Conservation (phyloP, 805 yeast genomes). For the Tetrapisispora phaffii region DNA sequence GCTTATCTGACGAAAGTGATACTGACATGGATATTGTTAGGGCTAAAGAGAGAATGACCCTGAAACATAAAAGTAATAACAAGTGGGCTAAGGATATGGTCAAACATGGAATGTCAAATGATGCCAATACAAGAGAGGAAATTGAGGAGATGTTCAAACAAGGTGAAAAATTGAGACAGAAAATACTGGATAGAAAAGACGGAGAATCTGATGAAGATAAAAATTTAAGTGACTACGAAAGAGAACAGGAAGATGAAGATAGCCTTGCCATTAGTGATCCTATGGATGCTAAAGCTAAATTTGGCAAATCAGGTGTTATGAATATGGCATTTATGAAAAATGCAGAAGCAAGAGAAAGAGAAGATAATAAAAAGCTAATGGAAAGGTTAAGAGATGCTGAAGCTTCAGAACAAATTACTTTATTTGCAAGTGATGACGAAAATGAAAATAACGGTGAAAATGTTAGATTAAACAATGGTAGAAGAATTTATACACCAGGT, state of each 20-base stretch:
- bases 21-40: slow-evolving; percentile 64
- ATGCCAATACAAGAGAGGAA: slow-evolving; percentile 72
- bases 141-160: slow-evolving; percentile 90
- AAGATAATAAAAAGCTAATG: slow-evolving; percentile 46
- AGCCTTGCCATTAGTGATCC: background rate
- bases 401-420: slow-evolving; percentile 36
- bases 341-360: slow-evolving; percentile 63
- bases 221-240: slow-evolving; percentile 30
- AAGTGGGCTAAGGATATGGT: slow-evolving; percentile 89
- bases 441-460: slow-evolving; percentile 36
- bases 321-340: slow-evolving; percentile 93
- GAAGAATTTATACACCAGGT: slow-evolving; percentile 68
- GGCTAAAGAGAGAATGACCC: slow-evolving; percentile 86
- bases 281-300: slow-evolving; percentile 30
- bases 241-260: background rate
- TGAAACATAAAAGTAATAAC: slow-evolving; percentile 79
- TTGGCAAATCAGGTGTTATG: slow-evolving; percentile 83
- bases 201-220: slow-evolving; percentile 39
- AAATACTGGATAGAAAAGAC: slow-evolving; percentile 59
- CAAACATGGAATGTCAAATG: slow-evolving; percentile 83
- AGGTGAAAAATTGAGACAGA: slow-evolving; percentile 66
- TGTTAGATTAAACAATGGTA: slow-evolving; percentile 55
- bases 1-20: slow-evolving; percentile 36
- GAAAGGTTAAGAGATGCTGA: slow-evolving; percentile 43
- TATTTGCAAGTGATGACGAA: slow-evolving; percentile 16